A percentile compares a stretch with the other conserved stretches of the same genome.
phyloP scores from a whole-genome alignment of 2,329 filamentous ascomycete species.

The Exophiala calicioides region DNA sequence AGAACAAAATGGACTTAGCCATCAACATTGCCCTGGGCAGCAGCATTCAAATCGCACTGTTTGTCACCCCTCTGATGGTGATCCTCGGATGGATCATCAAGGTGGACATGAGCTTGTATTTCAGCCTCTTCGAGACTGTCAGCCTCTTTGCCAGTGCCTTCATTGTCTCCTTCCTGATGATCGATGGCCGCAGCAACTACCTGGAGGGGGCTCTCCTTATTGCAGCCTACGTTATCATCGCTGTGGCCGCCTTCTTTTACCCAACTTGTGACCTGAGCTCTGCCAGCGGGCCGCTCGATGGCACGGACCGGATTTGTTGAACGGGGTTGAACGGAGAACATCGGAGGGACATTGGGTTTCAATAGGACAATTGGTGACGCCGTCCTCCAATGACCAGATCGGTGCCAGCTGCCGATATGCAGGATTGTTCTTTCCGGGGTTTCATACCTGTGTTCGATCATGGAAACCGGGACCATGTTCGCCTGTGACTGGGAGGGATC shows the following conservation, averaged over 20 bases:
- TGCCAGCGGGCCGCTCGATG: slow-evolving; percentile 26
- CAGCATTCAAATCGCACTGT: slow-evolving; percentile 70
- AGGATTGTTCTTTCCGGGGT: too few relatives aligned
- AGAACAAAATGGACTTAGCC: slow-evolving; percentile 75
- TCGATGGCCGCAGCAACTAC: slow-evolving; percentile 84
- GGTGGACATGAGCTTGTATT: slow-evolving; percentile 76
- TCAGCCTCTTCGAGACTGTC: slow-evolving; percentile 85
- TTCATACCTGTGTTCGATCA: too few relatives aligned
- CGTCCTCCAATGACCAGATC: not conserved
- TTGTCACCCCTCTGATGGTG: slow-evolving; percentile 69
- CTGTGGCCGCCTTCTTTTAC: slow-evolving; percentile 67
- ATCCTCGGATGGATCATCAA: slow-evolving; percentile 70
- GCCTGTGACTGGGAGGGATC: too few relatives aligned
- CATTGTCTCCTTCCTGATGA: slow-evolving; percentile 83
- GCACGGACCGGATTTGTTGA: slow-evolving; percentile 12
- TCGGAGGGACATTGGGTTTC: not conserved
- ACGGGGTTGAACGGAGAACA: not conserved
- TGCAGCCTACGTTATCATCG: slow-evolving; percentile 68
- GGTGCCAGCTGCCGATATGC: too few relatives aligned
- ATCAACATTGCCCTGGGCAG: slow-evolving; percentile 71
- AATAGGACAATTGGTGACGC: not conserved
- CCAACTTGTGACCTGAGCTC: slow-evolving; percentile 46
- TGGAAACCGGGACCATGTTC: too few relatives aligned
- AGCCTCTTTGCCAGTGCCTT: slow-evolving; percentile 81
- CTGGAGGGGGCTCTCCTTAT: slow-evolving; percentile 70